Evolutionary conservation across 1,284 basidiomycete genomes (phyloP).

Genomic region (Cystobasidium slooffiae): DNA sequence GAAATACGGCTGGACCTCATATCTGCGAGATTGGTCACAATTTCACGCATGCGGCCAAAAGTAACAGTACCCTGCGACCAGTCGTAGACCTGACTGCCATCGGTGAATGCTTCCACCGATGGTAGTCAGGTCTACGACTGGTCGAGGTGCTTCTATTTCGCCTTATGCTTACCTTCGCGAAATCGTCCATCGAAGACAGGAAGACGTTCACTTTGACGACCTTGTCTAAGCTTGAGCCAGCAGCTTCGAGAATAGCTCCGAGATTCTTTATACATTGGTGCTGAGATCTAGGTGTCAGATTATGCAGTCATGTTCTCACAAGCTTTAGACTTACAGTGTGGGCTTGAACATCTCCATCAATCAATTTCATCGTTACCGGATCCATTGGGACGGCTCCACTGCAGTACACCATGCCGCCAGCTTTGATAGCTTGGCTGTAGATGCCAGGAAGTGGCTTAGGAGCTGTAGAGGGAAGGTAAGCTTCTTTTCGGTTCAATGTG

Average conservation of each 20-base stretch:
- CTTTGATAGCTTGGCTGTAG: slow-evolving; percentile 32
- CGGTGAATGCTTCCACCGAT: too few relatives aligned
- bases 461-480: neutral
- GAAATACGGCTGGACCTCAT: too few relatives aligned
- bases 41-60: too few relatives aligned
- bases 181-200: slow-evolving; percentile 66
- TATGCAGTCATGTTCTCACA: neutral
- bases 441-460: slow-evolving; percentile 25
- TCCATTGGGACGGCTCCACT: slow-evolving; percentile 17
- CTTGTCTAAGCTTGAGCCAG: slow-evolving; percentile 66
- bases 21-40: too few relatives aligned
- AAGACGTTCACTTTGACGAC: slow-evolving; percentile 66
- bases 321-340: slow-evolving; percentile 4
- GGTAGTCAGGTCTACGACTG: too few relatives aligned
- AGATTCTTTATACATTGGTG: slow-evolving; percentile 66
- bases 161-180: slow-evolving; percentile 55
- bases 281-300: slow-evolving; percentile 54
- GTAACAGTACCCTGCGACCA: too few relatives aligned
- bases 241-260: slow-evolving; percentile 62
- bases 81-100: too few relatives aligned
- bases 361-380: slow-evolving; percentile 14
- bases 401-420: slow-evolving; percentile 12
- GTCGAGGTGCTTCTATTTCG: too few relatives aligned
- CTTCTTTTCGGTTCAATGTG: neutral
- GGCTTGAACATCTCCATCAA: slow-evolving; percentile 20